A percentile compares a stretch with the other conserved stretches of the same genome.
phyloP scores from a whole-genome alignment of 179 eudicot species.

The Beta corolliflora region DNA sequence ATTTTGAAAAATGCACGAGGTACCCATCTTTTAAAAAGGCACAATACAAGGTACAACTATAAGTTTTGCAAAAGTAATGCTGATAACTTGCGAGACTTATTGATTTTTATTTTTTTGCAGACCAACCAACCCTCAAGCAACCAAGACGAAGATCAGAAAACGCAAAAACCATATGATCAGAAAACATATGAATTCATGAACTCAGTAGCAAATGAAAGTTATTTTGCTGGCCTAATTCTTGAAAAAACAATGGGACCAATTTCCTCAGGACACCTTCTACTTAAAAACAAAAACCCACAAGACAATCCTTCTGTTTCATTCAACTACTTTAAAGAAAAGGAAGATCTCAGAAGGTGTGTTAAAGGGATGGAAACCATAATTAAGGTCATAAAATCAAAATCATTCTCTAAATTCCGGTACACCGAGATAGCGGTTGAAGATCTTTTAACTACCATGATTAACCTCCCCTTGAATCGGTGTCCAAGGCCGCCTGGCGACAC shows the following conservation, averaged over 20 bases:
- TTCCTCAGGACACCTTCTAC: slow-evolving; percentile 24
- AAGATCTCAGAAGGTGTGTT: slow-evolving; percentile 25
- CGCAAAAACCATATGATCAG: background rate
- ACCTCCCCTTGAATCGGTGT: slow-evolving; percentile 46
- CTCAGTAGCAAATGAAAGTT: background rate
- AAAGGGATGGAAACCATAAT: slow-evolving; percentile 26
- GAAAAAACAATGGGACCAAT: slow-evolving; percentile 27
- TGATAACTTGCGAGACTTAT: background rate
- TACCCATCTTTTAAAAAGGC: no score
- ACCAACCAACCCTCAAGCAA: slow-evolving; percentile 21
- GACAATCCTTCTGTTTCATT: slow-evolving; percentile 33
- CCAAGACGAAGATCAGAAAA: slow-evolving; percentile 7
- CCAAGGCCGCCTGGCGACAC: slow-evolving; percentile 25
- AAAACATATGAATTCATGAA: slow-evolving; percentile 13
- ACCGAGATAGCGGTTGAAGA: slow-evolving; percentile 23
- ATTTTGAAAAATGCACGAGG: no score
- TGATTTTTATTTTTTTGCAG: slow-evolving; percentile 18
- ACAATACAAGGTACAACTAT: no score
- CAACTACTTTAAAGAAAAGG: slow-evolving; percentile 31
- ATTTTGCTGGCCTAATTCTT: slow-evolving; percentile 24
- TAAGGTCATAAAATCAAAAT: slow-evolving; percentile 36
- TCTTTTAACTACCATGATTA: slow-evolving; percentile 40
- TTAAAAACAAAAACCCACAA: slow-evolving; percentile 27
- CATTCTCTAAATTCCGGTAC: slow-evolving; percentile 48
- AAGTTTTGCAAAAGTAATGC: no score